Evolutionary conservation across 108 stramenopile genomes (phyloP), one percentile per base, ranked within the genome.

Genomic region (Craspedostauros australis): DNA sequence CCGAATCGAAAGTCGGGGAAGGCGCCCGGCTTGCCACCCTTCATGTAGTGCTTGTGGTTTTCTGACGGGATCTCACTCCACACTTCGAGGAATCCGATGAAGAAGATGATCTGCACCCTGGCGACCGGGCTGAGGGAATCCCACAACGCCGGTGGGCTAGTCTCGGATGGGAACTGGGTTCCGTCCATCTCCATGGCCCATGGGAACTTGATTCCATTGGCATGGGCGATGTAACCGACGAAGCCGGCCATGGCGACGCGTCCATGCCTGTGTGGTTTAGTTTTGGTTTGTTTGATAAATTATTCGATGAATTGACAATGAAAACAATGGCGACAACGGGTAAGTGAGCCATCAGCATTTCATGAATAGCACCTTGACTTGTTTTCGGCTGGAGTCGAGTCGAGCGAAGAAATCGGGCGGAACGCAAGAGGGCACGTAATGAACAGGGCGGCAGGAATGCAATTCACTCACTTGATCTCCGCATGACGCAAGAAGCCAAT

Each of bases 81-180:
- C 76, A 80, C 79, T 67, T 88, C 86, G 19, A 88, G 64, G 73
- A 88, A 84, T 7, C 77, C 86, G 50, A 88, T 59, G 48, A 88
- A 75, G 33, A 76, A 74, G 59, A 88, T 79, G 66, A 88, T 88
- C 72, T 88, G 86, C 86, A 82, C 84, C 80, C 80, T 88, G 63
- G 82, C 80, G n/a, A 71, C 68, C 42, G 76, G 78, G 24, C 76
- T 64, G 18, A 88, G 54, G 7, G 80, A 72, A 65, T 84, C 86
- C 86, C 86, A 88, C 44, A 81, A 73, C 37, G 77, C 80, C 36
- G 80, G 82, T 29, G 82, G 82, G 38, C 70, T 68, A 38, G 67
- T 71, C n/a, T 49, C 61, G 45, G 66, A 51, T 20, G 82, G 82
- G 66, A 76, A 76, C 11, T 75, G 75, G 19, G 75, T 70, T 57